Evolutionary conservation across 345 rosid genomes (phyloP).

Genomic region (Erysimum cheiranthoides): DNA sequence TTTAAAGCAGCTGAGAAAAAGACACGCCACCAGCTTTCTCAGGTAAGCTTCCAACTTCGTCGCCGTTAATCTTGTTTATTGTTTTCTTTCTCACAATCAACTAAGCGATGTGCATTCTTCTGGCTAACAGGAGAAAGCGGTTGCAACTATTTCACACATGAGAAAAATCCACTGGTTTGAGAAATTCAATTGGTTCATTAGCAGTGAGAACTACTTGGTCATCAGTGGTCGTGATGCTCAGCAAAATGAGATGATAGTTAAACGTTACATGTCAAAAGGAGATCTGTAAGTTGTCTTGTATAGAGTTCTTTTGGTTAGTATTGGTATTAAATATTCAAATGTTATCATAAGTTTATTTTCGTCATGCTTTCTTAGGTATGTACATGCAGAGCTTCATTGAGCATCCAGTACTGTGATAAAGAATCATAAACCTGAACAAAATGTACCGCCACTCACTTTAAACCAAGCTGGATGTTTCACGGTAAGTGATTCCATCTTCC

Average conservation of each 20-base stretch:
- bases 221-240: conserved; percentile 99
- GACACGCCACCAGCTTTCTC: conserved; percentile 90
- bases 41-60: conserved; percentile 54
- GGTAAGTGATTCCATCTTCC: conserved; percentile 50
- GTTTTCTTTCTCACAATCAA: neutral
- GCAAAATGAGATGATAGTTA: conserved; percentile 97
- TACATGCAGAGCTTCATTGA: conserved; percentile 97
- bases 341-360: conserved; percentile 1
- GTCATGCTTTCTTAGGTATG: conserved; percentile 61
- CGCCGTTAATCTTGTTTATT: conserved; percentile 3
- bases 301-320: conserved; percentile 14
- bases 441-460: conserved; percentile 88
- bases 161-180: conserved; percentile 99
- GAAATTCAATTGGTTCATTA: conserved; percentile 98
- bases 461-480: conserved; percentile 99
- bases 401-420: conserved; percentile 97
- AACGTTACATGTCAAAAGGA: conserved; percentile 98
- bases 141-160: conserved; percentile 90
- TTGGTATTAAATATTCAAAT: conserved; percentile 10
- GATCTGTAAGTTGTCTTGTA: conserved; percentile 71
- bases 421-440: conserved; percentile 91
- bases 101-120: conserved; percentile 28
- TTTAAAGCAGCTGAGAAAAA: conserved; percentile 97
- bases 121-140: conserved; percentile 75
- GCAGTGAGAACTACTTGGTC: conserved; percentile 91